Evolutionary conservation across 1,284 basidiomycete genomes (phyloP).

Genomic region (Psilocybe mexicana): DNA sequence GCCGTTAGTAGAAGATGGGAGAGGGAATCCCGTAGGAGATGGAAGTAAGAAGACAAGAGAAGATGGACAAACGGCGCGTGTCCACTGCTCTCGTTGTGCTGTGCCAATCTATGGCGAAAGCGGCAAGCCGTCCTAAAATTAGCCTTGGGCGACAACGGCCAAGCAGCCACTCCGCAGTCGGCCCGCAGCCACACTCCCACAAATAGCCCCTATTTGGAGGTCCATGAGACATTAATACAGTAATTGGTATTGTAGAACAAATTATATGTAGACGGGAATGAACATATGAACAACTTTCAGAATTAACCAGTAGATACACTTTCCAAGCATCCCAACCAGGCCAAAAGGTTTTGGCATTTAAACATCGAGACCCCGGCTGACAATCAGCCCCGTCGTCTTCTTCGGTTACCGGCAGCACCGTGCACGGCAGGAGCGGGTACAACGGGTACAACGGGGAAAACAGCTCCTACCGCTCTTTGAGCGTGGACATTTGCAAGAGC

Average conservation of each 20-base stretch:
- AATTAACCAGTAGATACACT: too few species aligned
- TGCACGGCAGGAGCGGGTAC: not conserved
- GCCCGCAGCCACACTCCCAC: not conserved
- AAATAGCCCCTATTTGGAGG: not conserved
- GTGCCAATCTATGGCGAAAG: not conserved
- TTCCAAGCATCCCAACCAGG: too few species aligned
- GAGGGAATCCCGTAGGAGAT: not conserved
- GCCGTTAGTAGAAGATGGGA: not conserved
- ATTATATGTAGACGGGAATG: too few species aligned
- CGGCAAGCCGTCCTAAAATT: constrained; percentile 2
- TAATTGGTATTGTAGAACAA: too few species aligned
- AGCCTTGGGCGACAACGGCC: not conserved
- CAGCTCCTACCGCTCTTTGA: not conserved
- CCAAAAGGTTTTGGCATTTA: too few species aligned
- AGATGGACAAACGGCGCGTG: not conserved
- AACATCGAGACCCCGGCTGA: too few species aligned
- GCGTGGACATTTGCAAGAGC: not conserved
- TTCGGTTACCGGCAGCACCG: not conserved
- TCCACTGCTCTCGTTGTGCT: too few species aligned
- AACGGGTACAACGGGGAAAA: too few species aligned
- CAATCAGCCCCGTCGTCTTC: not conserved
- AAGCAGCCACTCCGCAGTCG: not conserved
- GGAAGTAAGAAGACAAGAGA: not conserved
- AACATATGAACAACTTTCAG: too few species aligned
- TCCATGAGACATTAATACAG: too few species aligned